Evolutionary conservation across 2,329 filamentous ascomycete genomes (phyloP).

Genomic region (Ophiostoma pallidulum): DNA sequence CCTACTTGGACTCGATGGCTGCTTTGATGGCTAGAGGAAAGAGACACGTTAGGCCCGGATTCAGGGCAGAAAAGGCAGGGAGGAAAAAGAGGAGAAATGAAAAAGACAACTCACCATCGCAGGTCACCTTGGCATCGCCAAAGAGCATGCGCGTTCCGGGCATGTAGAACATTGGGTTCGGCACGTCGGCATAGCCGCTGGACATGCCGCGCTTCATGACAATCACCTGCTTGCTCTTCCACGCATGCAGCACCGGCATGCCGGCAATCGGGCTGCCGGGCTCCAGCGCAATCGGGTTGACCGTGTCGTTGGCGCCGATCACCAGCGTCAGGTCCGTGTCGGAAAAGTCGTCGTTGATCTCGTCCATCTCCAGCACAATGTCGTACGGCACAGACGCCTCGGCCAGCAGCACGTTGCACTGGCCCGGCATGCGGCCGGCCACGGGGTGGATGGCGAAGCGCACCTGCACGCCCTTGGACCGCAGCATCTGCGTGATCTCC

Average conservation of each 20-base stretch:
- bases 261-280: constrained; percentile 77
- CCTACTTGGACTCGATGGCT: constrained; percentile 20
- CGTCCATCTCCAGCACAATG: constrained; percentile 89
- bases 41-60: not conserved
- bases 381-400: constrained; percentile 86
- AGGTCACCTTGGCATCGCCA: constrained; percentile 76
- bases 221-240: constrained; percentile 88
- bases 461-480: constrained; percentile 68
- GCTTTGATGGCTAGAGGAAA: constrained; percentile 22
- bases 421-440: constrained; percentile 84
- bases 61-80: too few species aligned
- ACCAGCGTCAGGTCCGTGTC: constrained; percentile 82
- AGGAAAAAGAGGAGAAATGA: too few species aligned
- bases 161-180: constrained; percentile 92
- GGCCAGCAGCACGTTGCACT: constrained; percentile 83
- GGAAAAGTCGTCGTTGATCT: constrained; percentile 86
- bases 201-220: constrained; percentile 91
- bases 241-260: constrained; percentile 86
- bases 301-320: constrained; percentile 87
- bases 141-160: constrained; percentile 85
- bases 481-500: constrained; percentile 65
- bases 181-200: constrained; percentile 82
- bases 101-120: constrained; percentile 54
- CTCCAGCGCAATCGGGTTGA: constrained; percentile 82
- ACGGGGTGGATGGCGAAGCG: constrained; percentile 88